A percentile compares a stretch with the other conserved stretches of the same genome.
phyloP scores from a whole-genome alignment of 2,329 filamentous ascomycete species.

The Nakataea oryzae region DNA sequence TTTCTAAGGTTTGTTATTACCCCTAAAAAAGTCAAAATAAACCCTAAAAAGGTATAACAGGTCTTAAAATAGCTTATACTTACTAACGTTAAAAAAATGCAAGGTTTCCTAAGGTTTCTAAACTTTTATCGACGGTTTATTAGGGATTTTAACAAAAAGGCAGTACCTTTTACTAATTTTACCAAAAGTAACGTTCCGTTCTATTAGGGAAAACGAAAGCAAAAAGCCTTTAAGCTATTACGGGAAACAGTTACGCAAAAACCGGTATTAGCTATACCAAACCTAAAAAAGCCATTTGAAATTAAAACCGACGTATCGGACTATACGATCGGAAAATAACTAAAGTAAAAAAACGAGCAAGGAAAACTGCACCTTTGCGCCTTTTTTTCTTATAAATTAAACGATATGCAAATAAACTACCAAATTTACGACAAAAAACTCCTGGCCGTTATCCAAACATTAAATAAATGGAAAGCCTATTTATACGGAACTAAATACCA shows the following conservation, averaged over 20 bases:
- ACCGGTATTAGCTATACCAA: too few relatives aligned
- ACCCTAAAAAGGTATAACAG: too few relatives aligned
- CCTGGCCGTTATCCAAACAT: not conserved
- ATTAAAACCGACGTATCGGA: not conserved
- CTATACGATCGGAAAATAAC: not conserved
- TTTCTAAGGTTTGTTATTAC: not conserved
- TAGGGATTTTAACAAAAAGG: too few relatives aligned
- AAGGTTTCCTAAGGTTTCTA: too few relatives aligned
- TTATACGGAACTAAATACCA: not conserved
- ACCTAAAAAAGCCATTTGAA: not conserved
- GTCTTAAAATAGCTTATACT: too few relatives aligned
- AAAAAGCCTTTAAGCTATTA: too few relatives aligned
- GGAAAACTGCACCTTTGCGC: not conserved
- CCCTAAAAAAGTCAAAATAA: not conserved
- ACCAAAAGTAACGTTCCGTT: too few relatives aligned
- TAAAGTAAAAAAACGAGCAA: not conserved
- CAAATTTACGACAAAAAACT: not conserved
- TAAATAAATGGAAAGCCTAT: not conserved
- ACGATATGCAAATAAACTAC: not conserved
- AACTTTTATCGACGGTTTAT: too few relatives aligned
- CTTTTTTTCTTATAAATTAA: not conserved
- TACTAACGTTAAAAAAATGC: too few relatives aligned
- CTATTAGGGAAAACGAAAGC: too few relatives aligned
- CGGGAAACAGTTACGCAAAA: too few relatives aligned
- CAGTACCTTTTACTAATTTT: too few relatives aligned